Base-by-base conservation (phyloP, 129 eudicot species). In the Chrysanthemum makinoi region DNA sequence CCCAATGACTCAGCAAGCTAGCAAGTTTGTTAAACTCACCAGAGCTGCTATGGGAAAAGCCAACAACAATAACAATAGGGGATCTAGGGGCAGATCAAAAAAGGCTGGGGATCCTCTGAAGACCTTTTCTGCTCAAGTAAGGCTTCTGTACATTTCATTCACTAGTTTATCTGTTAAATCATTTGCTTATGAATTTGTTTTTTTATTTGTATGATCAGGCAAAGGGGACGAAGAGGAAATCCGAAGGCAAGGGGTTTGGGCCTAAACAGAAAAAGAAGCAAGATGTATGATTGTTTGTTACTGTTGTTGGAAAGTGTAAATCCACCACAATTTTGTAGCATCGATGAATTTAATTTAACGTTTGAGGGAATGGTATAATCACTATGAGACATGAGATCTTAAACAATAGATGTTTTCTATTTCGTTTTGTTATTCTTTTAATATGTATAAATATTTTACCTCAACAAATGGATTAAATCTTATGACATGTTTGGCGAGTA, bases 1-100 rank as follows among this genome's bases (percentile, higher is more conserved):
- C 72, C 86, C 96, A 68, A 86, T 84, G 69, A 95, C 99, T 63
- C 90, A 90, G 73, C 91, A 90, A 83, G 95, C 96, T 20, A 90
- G 91, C 89, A 95, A 95, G 65, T 84, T 86, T 68, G 89, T 95
- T 0, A 88, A 90, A 80, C 88, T 90, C 66, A 77, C 94, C 14
- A 80, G 97, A 78, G 96, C 96, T 16, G 99, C 89, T 10, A 84
- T 86, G 94, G 96, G 88, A 70, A 82, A 85, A 75, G 75, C 69
- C 63, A 62, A 44, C 24, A 83, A 76, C 56, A 61, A 90, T 46
- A 76, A 55, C 39, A 83, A 67, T 46, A 79, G 72, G 46, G 90
- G 92, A 28, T 39, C 48, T 2, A 90, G 86, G 77, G 90, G 88
- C n/a, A 90, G 83, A 76, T 81, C 71, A 30, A 86, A 71, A 60